Evolutionary conservation across 768 basidiomycete genomes (phyloP).

Genomic region (Steccherinum ochraceum): DNA sequence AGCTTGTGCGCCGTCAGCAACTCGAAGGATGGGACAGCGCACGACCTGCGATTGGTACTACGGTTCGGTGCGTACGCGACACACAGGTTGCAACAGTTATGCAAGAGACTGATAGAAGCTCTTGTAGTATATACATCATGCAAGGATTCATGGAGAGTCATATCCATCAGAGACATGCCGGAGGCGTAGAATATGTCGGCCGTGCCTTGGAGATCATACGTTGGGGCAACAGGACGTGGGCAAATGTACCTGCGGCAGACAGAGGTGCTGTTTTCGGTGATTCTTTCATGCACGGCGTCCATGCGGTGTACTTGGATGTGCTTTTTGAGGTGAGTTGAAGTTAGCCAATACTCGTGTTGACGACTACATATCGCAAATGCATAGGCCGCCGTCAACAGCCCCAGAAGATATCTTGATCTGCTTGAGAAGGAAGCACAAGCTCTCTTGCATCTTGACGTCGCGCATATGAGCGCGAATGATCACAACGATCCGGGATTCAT

Average conservation of each 20-base stretch:
- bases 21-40: slow-evolving; percentile 22
- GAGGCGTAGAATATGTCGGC: slow-evolving; percentile 30
- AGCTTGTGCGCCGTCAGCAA: slow-evolving; percentile 15
- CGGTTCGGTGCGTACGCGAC: slow-evolving; percentile 35
- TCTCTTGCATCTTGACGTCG: neutral
- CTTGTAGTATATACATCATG: too few species aligned
- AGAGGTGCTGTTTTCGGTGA: slow-evolving; percentile 35
- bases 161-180: slow-evolving; percentile 6
- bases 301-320: slow-evolving; percentile 25
- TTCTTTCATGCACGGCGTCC: slow-evolving; percentile 25
- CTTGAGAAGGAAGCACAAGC: neutral
- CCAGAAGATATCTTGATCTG: neutral
- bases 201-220: slow-evolving; percentile 35
- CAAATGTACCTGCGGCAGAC: slow-evolving; percentile 29
- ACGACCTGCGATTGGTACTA: slow-evolving; percentile 29
- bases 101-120: too few species aligned
- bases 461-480: neutral
- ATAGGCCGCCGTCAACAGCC: too few species aligned
- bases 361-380: neutral
- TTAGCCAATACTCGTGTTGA: neutral
- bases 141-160: slow-evolving; percentile 27
- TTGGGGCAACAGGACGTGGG: slow-evolving; percentile 35
- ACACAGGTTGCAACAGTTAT: neutral
- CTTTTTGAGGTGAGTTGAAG: slow-evolving; percentile 26
- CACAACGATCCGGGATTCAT: neutral